Percentiles rank a stretch among this genome's conserved stretches.
phyloP scores from a whole-genome alignment of 1,284 basidiomycete species.

The Fomitopsis betulina region DNA sequence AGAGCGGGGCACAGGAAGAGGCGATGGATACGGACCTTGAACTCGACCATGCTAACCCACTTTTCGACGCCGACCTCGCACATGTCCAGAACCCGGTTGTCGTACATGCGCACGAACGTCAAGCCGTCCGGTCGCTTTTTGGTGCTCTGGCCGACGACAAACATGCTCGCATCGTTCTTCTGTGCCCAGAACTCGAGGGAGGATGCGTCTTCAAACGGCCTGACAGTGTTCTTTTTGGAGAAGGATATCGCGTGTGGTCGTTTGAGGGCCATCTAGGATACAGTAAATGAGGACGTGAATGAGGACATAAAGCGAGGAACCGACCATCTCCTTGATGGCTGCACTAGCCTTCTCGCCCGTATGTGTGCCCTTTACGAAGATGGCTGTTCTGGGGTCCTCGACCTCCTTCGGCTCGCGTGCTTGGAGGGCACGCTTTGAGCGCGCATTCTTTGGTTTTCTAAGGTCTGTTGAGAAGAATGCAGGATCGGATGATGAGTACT shows the following conservation, averaged over 20 bases:
- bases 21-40: conserved; percentile 62
- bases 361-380: conserved; percentile 90
- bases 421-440: conserved; percentile 91
- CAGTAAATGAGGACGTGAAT: background rate
- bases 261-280: conserved; percentile 81
- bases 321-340: conserved; percentile 86
- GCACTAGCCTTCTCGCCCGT: conserved; percentile 77
- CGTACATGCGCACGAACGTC: conserved; percentile 85
- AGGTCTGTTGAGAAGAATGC: background rate
- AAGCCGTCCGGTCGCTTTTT: conserved; percentile 95
- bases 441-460: conserved; percentile 96
- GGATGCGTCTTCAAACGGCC: conserved; percentile 85
- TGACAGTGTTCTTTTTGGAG: conserved; percentile 90
- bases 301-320: conserved; percentile 25
- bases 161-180: conserved; percentile 95
- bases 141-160: conserved; percentile 87
- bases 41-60: conserved; percentile 74
- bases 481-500: conserved; percentile 10
- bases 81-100: conserved; percentile 89
- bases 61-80: conserved; percentile 87
- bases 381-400: conserved; percentile 79
- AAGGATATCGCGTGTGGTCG: conserved; percentile 88
- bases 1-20: background rate
- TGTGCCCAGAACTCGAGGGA: conserved; percentile 90
- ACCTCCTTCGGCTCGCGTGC: conserved; percentile 87